Conservation (phyloP, 192 early-diverging fungal genomes). For the Radiomyces spectabilis region DNA sequence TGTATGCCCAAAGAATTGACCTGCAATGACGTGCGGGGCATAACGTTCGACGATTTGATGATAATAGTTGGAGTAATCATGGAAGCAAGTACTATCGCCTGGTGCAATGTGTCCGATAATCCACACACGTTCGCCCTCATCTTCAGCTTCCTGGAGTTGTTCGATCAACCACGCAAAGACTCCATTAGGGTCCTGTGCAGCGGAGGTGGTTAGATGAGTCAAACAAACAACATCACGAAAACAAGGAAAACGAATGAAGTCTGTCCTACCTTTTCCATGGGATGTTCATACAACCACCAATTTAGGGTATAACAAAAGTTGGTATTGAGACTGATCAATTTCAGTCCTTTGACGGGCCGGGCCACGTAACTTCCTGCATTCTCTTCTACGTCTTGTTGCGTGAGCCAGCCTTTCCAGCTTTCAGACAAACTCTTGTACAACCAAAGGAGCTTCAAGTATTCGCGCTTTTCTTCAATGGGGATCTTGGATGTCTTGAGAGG, state of each 20-base stretch:
- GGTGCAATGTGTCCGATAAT: conserved; percentile 50
- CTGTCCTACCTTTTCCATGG: too few relatives aligned
- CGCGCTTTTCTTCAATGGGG: conserved; percentile 4
- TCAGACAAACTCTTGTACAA: conserved; percentile 38
- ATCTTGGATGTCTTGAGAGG: conserved; percentile 9
- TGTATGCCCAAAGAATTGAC: conserved; percentile 51
- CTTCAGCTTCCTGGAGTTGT: conserved; percentile 43
- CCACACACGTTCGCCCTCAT: conserved; percentile 46
- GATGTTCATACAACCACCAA: conserved; percentile 41
- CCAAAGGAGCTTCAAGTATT: conserved; percentile 29
- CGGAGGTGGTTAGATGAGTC: too few relatives aligned
- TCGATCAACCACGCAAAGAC: conserved; percentile 41
- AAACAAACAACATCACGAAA: too few relatives aligned
- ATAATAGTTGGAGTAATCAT: conserved; percentile 45
- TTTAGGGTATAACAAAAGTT: conserved; percentile 54
- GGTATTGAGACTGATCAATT: conserved; percentile 47
- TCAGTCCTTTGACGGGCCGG: conserved; percentile 34
- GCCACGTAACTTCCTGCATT: conserved; percentile 42
- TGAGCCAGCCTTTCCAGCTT: conserved; percentile 44
- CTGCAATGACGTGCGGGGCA: conserved; percentile 44
- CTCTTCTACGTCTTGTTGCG: conserved; percentile 10
- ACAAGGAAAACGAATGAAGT: too few relatives aligned
- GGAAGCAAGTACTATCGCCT: conserved; percentile 35
- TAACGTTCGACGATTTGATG: conserved; percentile 50
- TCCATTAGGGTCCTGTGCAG: conserved; percentile 46